Evolutionary conservation across 2,329 filamentous ascomycete genomes (phyloP).

Genomic region (Cadophora sp.): DNA sequence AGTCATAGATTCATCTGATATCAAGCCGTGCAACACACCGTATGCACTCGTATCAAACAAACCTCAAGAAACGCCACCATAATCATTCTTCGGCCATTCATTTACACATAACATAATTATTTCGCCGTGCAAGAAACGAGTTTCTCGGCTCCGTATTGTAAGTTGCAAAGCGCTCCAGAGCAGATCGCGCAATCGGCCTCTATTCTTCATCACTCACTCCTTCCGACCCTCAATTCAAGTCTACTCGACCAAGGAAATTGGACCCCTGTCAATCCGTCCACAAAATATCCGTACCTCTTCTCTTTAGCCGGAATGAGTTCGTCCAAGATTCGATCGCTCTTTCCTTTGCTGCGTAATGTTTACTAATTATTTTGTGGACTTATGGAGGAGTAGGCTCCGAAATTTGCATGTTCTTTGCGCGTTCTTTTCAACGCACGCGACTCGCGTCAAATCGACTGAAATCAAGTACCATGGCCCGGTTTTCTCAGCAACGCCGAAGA

Average conservation of each 20-base stretch:
- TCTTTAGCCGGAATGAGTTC: slow-evolving; percentile 1
- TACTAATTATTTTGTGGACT: not conserved
- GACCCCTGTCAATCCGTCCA: not conserved
- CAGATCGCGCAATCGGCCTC: not conserved
- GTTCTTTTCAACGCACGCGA: not conserved
- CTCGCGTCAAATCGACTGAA: not conserved
- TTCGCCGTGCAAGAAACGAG: not conserved
- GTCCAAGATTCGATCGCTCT: not conserved
- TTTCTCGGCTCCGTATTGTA: not conserved
- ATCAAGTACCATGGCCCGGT: not conserved
- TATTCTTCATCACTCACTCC: not conserved
- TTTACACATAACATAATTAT: not conserved
- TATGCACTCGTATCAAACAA: not conserved
- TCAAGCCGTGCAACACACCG: not conserved
- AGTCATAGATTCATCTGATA: not conserved
- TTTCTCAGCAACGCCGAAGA: not conserved
- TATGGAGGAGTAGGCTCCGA: not conserved
- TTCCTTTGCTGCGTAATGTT: not conserved
- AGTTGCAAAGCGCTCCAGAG: not conserved
- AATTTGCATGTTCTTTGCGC: not conserved
- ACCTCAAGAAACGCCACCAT: not conserved
- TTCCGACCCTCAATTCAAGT: not conserved
- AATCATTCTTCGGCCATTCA: not conserved
- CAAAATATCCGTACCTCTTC: not conserved
- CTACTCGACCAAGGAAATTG: not conserved